Evolutionary conservation across 805 yeast species (phyloP), one percentile per base, ranked within the genome.

Genomic region (Candida glaebosa): DNA sequence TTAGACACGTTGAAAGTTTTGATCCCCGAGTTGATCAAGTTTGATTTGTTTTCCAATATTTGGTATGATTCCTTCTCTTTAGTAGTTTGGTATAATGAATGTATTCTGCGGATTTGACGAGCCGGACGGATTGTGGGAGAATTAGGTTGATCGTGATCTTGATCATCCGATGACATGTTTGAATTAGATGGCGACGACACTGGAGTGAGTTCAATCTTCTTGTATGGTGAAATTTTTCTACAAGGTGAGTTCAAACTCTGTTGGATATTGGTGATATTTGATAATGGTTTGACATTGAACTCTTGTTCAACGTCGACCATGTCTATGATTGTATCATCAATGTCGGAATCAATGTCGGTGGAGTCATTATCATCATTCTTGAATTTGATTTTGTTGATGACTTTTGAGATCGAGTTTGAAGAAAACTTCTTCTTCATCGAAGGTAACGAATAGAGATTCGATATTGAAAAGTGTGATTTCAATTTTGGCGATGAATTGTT

Each of bases 81-180:
- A 41, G 65, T 71, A 64, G 56, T 75, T 47, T 81, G 81, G 58
- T 75, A 81, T 86, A 83, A 79, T 37, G 86, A 79, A 51, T 81
- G 86, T 15, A 82, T 80, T 39, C 88, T 70, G 39, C 87, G 65
- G 43, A 75, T 72, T 56, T 70, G 58, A 24, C 39, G 25, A 24
- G 8, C 12, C 8, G 37, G 26, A 18, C 37, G 37, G 5, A 17
- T 18, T 9, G 37, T 34, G 10, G 37, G 37, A 19, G 37, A 34
- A 7, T 19, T 22, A 34, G 19, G 17, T 12, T 8, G 10, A 24
- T 24, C 28, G 12, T 24, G 10, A 24, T 24, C 28, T 8, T 24
- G 12, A 24, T 24, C 28, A 24, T 24, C 12, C 12, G 28, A 24
- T 8, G 12, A 8, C 28, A 24, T 24, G 12, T 8, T 12, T 8